phyloP scores from a whole-genome alignment of 1,284 basidiomycete genomes.

The Ceratobasidium sp. region DNA sequence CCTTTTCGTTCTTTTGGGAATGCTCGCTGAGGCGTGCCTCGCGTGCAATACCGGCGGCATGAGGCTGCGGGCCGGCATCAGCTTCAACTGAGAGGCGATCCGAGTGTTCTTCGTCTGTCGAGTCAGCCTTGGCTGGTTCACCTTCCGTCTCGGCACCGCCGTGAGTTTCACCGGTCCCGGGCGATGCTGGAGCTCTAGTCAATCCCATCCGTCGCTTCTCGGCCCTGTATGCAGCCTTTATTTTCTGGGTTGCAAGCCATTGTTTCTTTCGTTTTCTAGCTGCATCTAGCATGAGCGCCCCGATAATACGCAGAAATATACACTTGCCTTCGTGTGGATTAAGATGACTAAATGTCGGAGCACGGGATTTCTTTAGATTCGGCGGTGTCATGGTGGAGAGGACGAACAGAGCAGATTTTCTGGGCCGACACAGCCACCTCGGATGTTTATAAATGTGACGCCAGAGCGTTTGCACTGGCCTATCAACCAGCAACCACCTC shows the following conservation, averaged over 20 bases:
- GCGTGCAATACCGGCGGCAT: neutral
- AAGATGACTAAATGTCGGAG: constrained; percentile 66
- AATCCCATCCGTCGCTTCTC: constrained; percentile 68
- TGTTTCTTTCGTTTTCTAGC: constrained; percentile 74
- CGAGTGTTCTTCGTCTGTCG: constrained; percentile 41
- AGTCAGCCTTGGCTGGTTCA: constrained; percentile 22
- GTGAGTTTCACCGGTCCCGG: constrained; percentile 2
- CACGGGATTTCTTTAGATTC: constrained; percentile 51
- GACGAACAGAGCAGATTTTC: neutral
- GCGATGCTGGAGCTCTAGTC: constrained; percentile 17
- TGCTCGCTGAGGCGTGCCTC: neutral
- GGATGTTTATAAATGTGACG: constrained; percentile 11
- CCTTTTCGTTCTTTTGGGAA: constrained; percentile 36
- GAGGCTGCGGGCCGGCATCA: constrained; percentile 15
- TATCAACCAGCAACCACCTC: constrained; percentile 44
- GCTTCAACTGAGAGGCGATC: constrained; percentile 23
- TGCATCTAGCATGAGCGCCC: constrained; percentile 46
- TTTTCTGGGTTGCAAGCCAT: constrained; percentile 75
- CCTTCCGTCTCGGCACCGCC: neutral
- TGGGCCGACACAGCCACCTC: constrained; percentile 12
- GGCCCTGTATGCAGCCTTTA: constrained; percentile 78
- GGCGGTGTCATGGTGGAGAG: constrained; percentile 33
- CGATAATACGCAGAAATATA: constrained; percentile 1
- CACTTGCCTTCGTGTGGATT: constrained; percentile 65
- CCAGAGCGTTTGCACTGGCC: constrained; percentile 10